Conservation (phyloP, 768 basidiomycete species). For the Daedaleopsis nitida region DNA sequence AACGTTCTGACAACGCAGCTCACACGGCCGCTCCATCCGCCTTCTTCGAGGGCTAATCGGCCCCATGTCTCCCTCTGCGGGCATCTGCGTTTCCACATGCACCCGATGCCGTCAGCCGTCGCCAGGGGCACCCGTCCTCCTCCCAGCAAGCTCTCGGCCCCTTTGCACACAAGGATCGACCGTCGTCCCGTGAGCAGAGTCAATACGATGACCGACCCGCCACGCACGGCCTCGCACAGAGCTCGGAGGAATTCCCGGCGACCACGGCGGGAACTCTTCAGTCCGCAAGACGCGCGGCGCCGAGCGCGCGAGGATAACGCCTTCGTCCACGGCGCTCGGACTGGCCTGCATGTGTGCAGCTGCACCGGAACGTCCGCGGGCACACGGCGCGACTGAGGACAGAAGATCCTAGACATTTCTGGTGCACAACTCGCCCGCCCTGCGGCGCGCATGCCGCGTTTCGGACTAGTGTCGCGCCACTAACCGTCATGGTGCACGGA, state of each 20-base stretch:
- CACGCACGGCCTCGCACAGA: not conserved
- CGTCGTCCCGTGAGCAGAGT: not conserved
- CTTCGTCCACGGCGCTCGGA: not conserved
- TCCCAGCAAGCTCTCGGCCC: not conserved
- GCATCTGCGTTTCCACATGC: slow-evolving; percentile 9
- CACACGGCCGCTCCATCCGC: not conserved
- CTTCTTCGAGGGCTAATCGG: slow-evolving; percentile 11
- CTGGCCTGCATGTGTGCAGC: too few species aligned
- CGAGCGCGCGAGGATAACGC: not conserved
- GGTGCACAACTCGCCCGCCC: too few species aligned
- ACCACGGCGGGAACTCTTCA: not conserved
- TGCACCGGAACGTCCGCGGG: too few species aligned
- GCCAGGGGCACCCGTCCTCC: slow-evolving; percentile 4
- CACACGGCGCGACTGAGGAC: too few species aligned
- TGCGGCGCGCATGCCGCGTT: too few species aligned
- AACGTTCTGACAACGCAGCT: slow-evolving; percentile 12
- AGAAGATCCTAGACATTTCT: too few species aligned
- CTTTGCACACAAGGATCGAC: not conserved
- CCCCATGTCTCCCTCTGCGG: slow-evolving; percentile 2
- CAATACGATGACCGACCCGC: too few species aligned
- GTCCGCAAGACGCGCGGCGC: not conserved
- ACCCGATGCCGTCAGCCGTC: not conserved
- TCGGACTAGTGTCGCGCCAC: too few species aligned
- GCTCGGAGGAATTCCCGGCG: not conserved
- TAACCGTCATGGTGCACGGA: too few species aligned